A percentile compares a stretch with the other conserved stretches of the same genome.
Evolutionary conservation across 371 early-diverging fungal species (phyloP).

Genomic region (Saksenaea vasiformis): DNA sequence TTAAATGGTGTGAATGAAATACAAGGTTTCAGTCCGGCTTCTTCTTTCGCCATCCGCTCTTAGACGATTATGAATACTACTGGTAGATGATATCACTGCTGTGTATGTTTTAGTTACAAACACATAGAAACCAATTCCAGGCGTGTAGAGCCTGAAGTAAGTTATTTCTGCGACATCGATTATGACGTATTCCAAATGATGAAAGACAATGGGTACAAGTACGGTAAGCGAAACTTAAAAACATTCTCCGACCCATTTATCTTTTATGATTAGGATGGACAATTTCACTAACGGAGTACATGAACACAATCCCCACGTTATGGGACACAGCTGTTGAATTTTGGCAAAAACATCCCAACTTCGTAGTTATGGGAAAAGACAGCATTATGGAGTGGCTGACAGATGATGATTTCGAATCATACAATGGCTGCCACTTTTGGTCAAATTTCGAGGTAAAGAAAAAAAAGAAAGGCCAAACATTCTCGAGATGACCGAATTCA

Average conservation of each 20-base stretch:
- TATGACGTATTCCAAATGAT: constrained; percentile 91
- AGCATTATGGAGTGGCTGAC: constrained; percentile 33
- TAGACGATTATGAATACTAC: constrained; percentile 85
- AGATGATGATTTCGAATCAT: constrained; percentile 32
- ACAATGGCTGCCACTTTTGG: constrained; percentile 84
- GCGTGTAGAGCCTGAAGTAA: constrained; percentile 93
- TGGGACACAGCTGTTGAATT: constrained; percentile 72
- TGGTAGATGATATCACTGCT: constrained; percentile 89
- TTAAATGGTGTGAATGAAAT: neutral
- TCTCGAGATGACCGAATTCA: neutral
- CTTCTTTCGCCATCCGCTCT: constrained; percentile 85
- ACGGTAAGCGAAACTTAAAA: constrained; percentile 59
- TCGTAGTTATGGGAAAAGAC: constrained; percentile 18
- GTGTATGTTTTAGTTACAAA: neutral
- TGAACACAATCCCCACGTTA: constrained; percentile 81
- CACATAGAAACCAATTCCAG: constrained; percentile 1
- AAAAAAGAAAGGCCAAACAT: neutral
- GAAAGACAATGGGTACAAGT: constrained; percentile 77
- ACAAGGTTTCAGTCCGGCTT: constrained; percentile 84
- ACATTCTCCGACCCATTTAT: neutral
- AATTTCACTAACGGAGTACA: constrained; percentile 81
- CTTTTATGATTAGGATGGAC: constrained; percentile 74
- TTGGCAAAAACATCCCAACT: constrained; percentile 49
- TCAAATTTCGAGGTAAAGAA: constrained; percentile 50
- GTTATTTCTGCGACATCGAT: constrained; percentile 84